Evolutionary conservation across 208 protist genomes (phyloP).

Genomic region (Crithidia sp.): DNA sequence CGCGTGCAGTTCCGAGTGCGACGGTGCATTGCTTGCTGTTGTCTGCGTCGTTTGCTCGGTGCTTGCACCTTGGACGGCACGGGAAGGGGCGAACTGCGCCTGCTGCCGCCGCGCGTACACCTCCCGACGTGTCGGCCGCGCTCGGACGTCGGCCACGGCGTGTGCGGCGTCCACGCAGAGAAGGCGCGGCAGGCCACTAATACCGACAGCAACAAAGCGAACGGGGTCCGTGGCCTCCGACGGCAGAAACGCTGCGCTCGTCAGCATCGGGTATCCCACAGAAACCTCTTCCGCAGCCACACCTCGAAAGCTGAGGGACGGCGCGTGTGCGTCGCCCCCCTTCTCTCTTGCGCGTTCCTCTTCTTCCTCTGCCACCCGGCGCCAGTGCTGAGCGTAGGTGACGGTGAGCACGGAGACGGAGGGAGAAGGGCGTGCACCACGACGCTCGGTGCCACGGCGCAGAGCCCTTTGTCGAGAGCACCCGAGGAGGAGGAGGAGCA

Average conservation of each 20-base stretch:
- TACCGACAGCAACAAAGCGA: conserved; percentile 40
- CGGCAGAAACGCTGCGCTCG: neutral
- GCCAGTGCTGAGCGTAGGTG: conserved; percentile 32
- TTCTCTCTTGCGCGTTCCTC: neutral
- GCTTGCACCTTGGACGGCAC: neutral
- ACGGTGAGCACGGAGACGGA: conserved; percentile 1
- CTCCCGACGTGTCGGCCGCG: conserved; percentile 33
- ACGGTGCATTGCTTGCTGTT: neutral
- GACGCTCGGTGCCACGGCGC: neutral
- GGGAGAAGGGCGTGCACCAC: conserved; percentile 6
- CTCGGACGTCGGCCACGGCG: conserved; percentile 41
- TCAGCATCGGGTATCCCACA: conserved; percentile 27
- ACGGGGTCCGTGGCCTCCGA: neutral
- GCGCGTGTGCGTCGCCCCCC: neutral
- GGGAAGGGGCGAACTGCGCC: conserved; percentile 39
- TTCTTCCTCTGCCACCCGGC: neutral
- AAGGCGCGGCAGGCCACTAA: conserved; percentile 57
- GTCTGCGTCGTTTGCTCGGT: neutral
- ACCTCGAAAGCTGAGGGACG: neutral
- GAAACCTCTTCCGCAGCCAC: conserved; percentile 22
- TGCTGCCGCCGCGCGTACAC: conserved; percentile 45
- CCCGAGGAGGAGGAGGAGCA: neutral
- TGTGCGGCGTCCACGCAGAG: conserved; percentile 53
- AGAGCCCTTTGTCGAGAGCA: neutral
- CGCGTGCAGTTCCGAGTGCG: conserved; percentile 4